Percentiles rank a stretch among this genome's conserved stretches.
phyloP scores from a whole-genome alignment of 305 asterid genomes.

The Solanum hybrid region DNA sequence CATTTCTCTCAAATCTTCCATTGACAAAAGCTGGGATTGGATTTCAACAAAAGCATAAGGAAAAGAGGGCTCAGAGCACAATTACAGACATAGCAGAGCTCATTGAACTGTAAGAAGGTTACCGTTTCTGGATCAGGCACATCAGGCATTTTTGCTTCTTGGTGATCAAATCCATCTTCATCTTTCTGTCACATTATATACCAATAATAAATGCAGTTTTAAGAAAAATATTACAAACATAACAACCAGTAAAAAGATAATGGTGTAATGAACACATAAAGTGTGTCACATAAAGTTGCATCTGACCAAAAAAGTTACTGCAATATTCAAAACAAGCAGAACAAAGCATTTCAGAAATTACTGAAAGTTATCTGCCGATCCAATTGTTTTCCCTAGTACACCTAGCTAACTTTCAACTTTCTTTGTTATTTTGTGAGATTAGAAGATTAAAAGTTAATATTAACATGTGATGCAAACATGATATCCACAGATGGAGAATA shows the following conservation, averaged over 20 bases:
- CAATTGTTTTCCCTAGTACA: neutral
- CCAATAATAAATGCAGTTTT: conserved; percentile 6
- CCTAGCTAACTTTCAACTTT: neutral
- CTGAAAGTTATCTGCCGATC: neutral
- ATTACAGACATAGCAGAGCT: neutral
- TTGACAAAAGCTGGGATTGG: conserved; percentile 63
- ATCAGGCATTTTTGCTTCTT: conserved; percentile 66
- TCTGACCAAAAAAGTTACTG: neutral
- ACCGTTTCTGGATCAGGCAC: conserved; percentile 87
- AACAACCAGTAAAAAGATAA: neutral
- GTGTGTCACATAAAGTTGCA: neutral
- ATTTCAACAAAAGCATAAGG: conserved; percentile 1
- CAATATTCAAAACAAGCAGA: neutral
- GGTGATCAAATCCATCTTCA: conserved; percentile 83
- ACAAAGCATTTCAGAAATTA: neutral
- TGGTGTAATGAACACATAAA: neutral
- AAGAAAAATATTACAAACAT: conserved; percentile 10
- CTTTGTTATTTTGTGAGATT: neutral
- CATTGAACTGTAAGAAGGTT: neutral
- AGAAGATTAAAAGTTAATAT: neutral
- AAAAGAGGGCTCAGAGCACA: neutral
- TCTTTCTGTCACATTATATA: conserved; percentile 54
- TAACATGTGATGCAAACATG: neutral
- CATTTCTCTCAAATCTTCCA: conserved; percentile 89
- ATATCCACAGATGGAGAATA: neutral